Base-by-base conservation (phyloP, 495 filamentous ascomycete species). In the Aspergillus bertholletiae region DNA sequence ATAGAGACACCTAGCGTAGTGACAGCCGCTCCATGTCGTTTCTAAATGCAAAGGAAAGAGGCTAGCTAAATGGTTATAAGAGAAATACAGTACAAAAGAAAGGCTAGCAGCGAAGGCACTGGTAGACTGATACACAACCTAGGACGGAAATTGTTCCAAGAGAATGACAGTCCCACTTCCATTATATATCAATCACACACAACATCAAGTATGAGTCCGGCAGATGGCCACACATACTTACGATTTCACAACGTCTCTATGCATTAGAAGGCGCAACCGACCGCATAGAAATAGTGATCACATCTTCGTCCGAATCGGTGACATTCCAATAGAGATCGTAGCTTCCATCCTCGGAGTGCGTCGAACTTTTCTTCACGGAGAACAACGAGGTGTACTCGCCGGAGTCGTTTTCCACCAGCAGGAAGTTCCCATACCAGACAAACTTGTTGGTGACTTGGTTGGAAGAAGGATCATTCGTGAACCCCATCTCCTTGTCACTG, bases 321-420 rank as follows among this genome's bases (percentile, higher is more conserved):
- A 54, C 55, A 55, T 72, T 73, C 68, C 66, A 73, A 24, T 60
- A 49, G 32, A 74, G 54, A n/a, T 44, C 37, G 60, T 64, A 74
- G 53, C 65, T 35, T 8, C 54, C 56, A 18, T 61, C 59, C 12
- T 61, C 5, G 18, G 40, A 46, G 15, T 65, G 41, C 23, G 53
- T 54, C 15, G 60, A 47, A 37, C 54, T 34, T 28, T 59, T 56
- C 50, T 54, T 56, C 9, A 59, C 65, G 24, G 66, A 73, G 57
- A 69, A 74, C 52, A 65, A 32, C 5, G 68, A 63, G 30, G 67
- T 55, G 43, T 67, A 57, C 1, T 49, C 44, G 28, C 70, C 69
- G 20, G 44, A 45, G n/a, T 50, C 60, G 21, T 41, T 45, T 48
- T 66, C 55, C 27, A 72, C 64, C 4, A 72, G 53, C 13, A 69